Base-by-base conservation (phyloP, 2,329 filamentous ascomycete species). In the Monilinia fructigena region DNA sequence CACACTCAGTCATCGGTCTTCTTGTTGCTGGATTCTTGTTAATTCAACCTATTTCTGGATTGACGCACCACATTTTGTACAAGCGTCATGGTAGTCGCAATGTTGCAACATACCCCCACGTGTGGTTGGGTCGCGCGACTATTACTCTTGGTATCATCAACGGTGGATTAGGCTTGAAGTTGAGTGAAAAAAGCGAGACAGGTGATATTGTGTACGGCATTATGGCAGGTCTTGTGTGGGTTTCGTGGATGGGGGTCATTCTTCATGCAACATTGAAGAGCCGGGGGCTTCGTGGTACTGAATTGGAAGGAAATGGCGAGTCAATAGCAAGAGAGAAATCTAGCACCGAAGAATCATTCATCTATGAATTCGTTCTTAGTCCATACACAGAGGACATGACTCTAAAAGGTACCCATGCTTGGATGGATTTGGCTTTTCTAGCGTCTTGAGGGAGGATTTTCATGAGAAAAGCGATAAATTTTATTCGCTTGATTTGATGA, bases 111-210 rank as follows among this genome's bases (percentile, higher is more conserved):
- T 79, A 35, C 85, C 69, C 70, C 28, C 73, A 90, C 73, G 82
- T 88, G 68, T 89, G 85, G 85, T 87, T 82, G 74, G 87, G 87
- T 23, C 82, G 87, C 26, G 72, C 78, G 0, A 75, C 88, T 59
- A 82, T 89, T 69, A 72, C 84, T 38, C 74, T 89, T 7, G 87
- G 86, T 45, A 81, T 89, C 62, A 76, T 89, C 72, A 89, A 89
- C 72, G 87, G 87, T 65, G 87, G 86, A 0, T 76, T 89, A 11
- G 87, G 87, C 7, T 77, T 89, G 28, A 69, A 81, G 68, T 78
- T 87, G n/a, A 77, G 82, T 2, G 70, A 72, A 35, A 79, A 80
- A 0, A 70, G 76, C 1, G 75, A 68, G 1, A 72, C 74, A 8
- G 80, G 81, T 54, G 75, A 83, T 58, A 80, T 85, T 56, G 82